Evolutionary conservation across 2,329 filamentous ascomycete species (phyloP), one percentile per base, ranked within the genome.

Genomic region (Pseudogymnoascus sp.): DNA sequence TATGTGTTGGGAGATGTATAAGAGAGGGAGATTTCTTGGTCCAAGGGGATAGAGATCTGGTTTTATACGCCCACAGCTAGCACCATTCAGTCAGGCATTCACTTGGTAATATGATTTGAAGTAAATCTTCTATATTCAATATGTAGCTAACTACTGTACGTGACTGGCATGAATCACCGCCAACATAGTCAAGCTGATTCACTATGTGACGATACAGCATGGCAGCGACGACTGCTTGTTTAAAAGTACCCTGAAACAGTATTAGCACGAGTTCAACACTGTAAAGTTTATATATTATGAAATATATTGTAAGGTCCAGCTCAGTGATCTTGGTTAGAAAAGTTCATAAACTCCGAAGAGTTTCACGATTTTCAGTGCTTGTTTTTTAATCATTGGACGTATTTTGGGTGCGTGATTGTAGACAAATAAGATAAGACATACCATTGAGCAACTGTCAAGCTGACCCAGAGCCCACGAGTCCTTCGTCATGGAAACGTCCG

Each of bases 271-370:
- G 49, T 55, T 55, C 49, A 55, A 55, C 49, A 55, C 49, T n/a
- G 58, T 60, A 26, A 39, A 60, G 58, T 60, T 38, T 39, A 31
- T 60, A 60, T 60, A 39, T 60, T 60, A 62, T 26, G 41, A 61
- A 37, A 29, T 19, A 41, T 21, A 55, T 61, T 59, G 16, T 10
- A 16, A 61, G 62, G 65, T 66, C 59, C 61, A 60, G 66, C 70
- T 74, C 72, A 73, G 71, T 70, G 72, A 74, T 74, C 72, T 74
- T 74, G 72, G 71, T 74, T 68, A 65, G 69, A 66, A 69, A 72
- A 68, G 67, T 66, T 69, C 72, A 70, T 71, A 67, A 58, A 66
- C 69, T 71, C 67, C 63, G 63, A 63, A 66, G 65, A 71, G 69
- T 21, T 65, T 73, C 71, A 74, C 65, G 68, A 73, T 73, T 74